Evolutionary conservation across 148 eudicot species (phyloP).

Genomic region (Rhododendron mucronatum): DNA sequence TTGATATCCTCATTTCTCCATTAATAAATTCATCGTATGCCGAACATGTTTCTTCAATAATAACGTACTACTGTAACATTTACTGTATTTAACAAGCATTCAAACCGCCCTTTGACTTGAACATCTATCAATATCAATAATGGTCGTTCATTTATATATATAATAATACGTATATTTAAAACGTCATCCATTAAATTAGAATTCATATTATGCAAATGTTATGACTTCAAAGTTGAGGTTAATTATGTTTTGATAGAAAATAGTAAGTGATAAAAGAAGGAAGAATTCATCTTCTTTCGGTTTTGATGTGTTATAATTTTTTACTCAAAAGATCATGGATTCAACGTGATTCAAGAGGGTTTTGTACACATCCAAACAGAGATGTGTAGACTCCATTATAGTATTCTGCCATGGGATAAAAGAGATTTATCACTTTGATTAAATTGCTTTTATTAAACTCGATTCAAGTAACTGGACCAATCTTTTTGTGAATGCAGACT

Average conservation of each 20-base stretch:
- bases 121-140: neutral
- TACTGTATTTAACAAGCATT: neutral
- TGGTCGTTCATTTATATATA: neutral
- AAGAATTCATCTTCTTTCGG: too few relatives aligned
- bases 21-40: slow-evolving; percentile 2
- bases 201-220: neutral
- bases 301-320: neutral
- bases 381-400: neutral
- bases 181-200: too few relatives aligned
- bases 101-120: neutral
- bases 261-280: too few relatives aligned
- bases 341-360: neutral
- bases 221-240: neutral
- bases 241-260: too few relatives aligned
- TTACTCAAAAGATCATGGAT: neutral
- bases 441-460: neutral
- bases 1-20: neutral
- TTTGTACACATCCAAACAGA: neutral
- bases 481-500: neutral
- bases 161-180: too few relatives aligned
- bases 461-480: neutral
- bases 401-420: neutral
- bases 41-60: neutral
- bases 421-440: neutral
- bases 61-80: neutral